Evolutionary conservation across 441 rosid genomes (phyloP), one percentile per base, ranked within the genome.

Genomic region (Macaranga tanarius): DNA sequence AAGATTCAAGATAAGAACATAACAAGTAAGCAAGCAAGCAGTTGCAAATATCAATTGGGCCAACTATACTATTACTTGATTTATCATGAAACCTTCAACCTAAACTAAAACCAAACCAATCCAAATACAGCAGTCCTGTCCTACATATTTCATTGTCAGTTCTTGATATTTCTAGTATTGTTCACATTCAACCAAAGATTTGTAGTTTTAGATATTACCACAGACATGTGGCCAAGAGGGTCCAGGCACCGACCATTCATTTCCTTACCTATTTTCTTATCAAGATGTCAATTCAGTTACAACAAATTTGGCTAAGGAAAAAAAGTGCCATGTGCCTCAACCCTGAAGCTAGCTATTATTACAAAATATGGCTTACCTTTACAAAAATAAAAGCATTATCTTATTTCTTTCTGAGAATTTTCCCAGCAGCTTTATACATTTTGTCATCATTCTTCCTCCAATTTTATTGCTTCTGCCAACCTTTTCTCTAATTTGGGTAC

Each of bases 341-440:
- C 23, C 15, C 13, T 2, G 5, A 17, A 19, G 50, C 56, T 51
- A 17, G n/a, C 56, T 2, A 51, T 51, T 9, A 4, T 48, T 15
- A 10, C 16, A 5, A 58, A 11, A 67, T 15, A 45, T 22, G 67
- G 44, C 50, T 10, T 12, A 26, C 34, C 31, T 56, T 69, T 8
- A 66, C 10, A 4, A 4, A 42, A 4, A 4, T 10, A 4, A 4
- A 17, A 17, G 12, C 56, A 22, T 69, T 38, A 62, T 45, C 38
- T 23, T 26, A 7, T 64, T 40, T 65, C 66, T 56, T 55, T 26
- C 44, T 15, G 23, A 26, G 77, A 71, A 71, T 42, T 57, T 68
- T 74, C 76, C 69, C 42, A 7, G 79, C 58, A 45, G 2, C 20
- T 70, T 62, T 55, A 13, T 34, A 31, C 60, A 11, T 26, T 34